phyloP scores from a whole-genome alignment of 164 flowering plant species.

The Kalanchoe fedtschenkoi region DNA sequence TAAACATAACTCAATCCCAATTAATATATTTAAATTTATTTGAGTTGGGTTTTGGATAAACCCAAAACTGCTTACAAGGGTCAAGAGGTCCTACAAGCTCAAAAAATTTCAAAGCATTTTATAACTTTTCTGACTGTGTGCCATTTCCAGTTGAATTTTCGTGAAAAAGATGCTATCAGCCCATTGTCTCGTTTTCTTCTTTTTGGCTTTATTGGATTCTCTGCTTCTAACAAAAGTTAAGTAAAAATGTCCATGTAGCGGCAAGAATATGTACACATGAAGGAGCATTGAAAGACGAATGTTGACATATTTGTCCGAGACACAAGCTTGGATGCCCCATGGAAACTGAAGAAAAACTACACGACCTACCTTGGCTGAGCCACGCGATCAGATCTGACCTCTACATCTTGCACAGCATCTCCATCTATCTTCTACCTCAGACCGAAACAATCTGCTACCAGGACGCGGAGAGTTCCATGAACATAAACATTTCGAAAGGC shows the following conservation, averaged over 20 bases:
- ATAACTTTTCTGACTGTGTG: not conserved
- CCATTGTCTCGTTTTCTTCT: no score
- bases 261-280: constrained; percentile 3
- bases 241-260: not conserved
- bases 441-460: constrained; percentile 46
- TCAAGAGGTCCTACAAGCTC: not conserved
- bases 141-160: constrained; percentile 18
- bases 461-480: constrained; percentile 63
- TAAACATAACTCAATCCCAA: no score
- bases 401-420: constrained; percentile 39
- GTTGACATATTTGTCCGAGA: not conserved
- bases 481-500: constrained; percentile 43
- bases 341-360: constrained; percentile 34
- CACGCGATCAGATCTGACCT: constrained; percentile 34
- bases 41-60: no score
- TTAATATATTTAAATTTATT: no score
- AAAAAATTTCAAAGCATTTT: not conserved
- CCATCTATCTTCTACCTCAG: constrained; percentile 58
- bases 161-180: no score
- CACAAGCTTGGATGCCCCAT: constrained; percentile 12
- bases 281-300: not conserved
- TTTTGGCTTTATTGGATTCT: constrained; percentile 8
- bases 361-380: constrained; percentile 56
- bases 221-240: not conserved
- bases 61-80: no score